Percentiles rank a stretch among this genome's conserved stretches.
These are phyloP conservation scores for Sophora flavescens DNA, from an alignment of 306 rosid species.

Conservation along the genomic window DNA sequence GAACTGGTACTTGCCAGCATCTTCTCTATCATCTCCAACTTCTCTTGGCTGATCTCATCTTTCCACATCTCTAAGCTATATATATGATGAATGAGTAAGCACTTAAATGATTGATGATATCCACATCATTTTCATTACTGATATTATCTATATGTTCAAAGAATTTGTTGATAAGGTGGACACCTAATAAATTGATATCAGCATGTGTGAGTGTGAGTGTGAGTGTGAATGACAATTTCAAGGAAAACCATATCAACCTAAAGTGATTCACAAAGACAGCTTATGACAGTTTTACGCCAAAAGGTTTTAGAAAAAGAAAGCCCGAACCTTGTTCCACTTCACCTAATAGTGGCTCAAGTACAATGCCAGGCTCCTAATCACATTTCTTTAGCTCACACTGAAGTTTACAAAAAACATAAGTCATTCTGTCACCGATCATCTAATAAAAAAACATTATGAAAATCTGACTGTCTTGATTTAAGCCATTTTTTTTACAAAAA, in stretches of 20 bases:
- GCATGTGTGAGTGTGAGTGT: too few species aligned
- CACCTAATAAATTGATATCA: too few species aligned
- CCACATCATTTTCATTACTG: too few species aligned
- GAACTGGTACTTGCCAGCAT: conserved; percentile 36
- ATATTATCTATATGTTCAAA: too few species aligned
- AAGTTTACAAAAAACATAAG: background rate
- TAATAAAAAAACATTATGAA: background rate
- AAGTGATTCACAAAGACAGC: conserved; percentile 8
- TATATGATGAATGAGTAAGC: too few species aligned
- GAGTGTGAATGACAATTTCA: background rate
- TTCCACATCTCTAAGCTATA: too few species aligned
- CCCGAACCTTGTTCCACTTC: conserved; percentile 9
- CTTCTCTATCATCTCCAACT: background rate
- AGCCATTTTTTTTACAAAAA: too few species aligned
- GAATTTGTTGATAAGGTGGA: too few species aligned
- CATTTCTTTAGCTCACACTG: conserved; percentile 7
- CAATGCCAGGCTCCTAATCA: background rate
- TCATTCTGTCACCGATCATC: background rate
- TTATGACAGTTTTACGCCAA: conserved; percentile 29
- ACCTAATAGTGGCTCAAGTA: background rate
- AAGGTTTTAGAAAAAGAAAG: conserved; percentile 27
- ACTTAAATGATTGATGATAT: too few species aligned
- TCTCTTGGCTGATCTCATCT: too few species aligned
- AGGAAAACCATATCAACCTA: background rate
- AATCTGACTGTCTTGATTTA: too few species aligned